Evolutionary conservation across 2,329 filamentous ascomycete species (phyloP).

Genomic region (Stagonosporopsis vannaccii): DNA sequence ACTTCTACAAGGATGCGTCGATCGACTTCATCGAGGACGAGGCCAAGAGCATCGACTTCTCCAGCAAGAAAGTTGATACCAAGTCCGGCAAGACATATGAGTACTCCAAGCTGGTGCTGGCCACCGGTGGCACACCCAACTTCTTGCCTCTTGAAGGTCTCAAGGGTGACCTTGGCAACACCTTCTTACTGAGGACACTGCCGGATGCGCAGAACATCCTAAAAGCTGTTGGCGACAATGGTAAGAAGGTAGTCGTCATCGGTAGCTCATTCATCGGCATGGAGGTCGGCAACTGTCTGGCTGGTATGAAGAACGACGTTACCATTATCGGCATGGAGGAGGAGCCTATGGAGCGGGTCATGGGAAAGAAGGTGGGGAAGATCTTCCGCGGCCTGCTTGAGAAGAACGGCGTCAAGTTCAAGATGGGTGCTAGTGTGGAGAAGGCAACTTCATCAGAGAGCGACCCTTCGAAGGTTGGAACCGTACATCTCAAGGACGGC

Average conservation of each 20-base stretch:
- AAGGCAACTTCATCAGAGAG: constrained; percentile 76
- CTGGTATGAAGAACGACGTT: constrained; percentile 79
- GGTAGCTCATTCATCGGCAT: constrained; percentile 98
- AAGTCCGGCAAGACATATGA: constrained; percentile 72
- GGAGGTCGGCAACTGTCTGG: constrained; percentile 87
- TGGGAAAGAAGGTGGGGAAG: constrained; percentile 80
- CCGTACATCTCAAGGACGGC: constrained; percentile 84
- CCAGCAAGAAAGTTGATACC: constrained; percentile 75
- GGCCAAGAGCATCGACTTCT: constrained; percentile 80
- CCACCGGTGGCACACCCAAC: constrained; percentile 82
- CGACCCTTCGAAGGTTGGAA: constrained; percentile 76
- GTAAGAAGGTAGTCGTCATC: constrained; percentile 91
- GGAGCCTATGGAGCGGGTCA: constrained; percentile 80
- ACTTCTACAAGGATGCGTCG: constrained; percentile 74
- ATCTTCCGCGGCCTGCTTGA: constrained; percentile 83
- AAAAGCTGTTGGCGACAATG: constrained; percentile 75
- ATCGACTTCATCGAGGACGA: constrained; percentile 65
- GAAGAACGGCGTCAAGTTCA: constrained; percentile 87
- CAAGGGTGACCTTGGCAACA: constrained; percentile 79
- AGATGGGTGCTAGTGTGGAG: constrained; percentile 80
- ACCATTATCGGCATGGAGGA: constrained; percentile 89
- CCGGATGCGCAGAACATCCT: constrained; percentile 80
- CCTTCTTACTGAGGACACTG: constrained; percentile 84
- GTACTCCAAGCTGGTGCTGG: constrained; percentile 90
- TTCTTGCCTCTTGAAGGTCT: constrained; percentile 83